A percentile compares a stretch with the other conserved stretches of the same genome.
These are phyloP conservation scores for Marchantia polymorpha DNA, from an alignment of 225 moss, liverwort and hornwort species.

Conservation along the genomic window DNA sequence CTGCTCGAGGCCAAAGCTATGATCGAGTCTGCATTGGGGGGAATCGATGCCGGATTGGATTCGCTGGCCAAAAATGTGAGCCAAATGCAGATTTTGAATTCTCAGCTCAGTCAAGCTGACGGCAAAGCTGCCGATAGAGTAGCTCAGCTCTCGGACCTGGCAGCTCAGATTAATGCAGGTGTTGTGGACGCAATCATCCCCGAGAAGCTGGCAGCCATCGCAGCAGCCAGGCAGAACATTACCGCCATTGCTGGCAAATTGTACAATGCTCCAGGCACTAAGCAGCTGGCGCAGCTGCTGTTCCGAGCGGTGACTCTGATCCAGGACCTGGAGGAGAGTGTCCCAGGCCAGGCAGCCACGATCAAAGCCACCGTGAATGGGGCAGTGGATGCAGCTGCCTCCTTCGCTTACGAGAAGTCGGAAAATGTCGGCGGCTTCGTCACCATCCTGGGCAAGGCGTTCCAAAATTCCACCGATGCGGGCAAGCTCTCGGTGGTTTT, in stretches of 20 bases:
- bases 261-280: slow-evolving; percentile 14
- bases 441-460: slow-evolving; percentile 21
- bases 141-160: slow-evolving; percentile 3
- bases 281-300: slow-evolving; percentile 18
- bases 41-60: slow-evolving; percentile 23
- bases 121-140: slow-evolving; percentile 19
- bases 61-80: slow-evolving; percentile 21
- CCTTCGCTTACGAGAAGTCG: slow-evolving; percentile 21
- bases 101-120: slow-evolving; percentile 32
- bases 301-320: slow-evolving; percentile 30
- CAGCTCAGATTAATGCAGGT: neutral
- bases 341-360: slow-evolving; percentile 24
- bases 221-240: slow-evolving; percentile 20
- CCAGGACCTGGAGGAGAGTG: slow-evolving; percentile 27
- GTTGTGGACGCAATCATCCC: slow-evolving; percentile 12
- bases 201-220: slow-evolving; percentile 15
- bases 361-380: slow-evolving; percentile 24
- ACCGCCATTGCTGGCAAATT: slow-evolving; percentile 25
- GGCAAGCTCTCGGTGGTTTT: slow-evolving; percentile 28
- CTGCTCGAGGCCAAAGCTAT: slow-evolving; percentile 9
- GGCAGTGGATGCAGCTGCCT: slow-evolving; percentile 9
- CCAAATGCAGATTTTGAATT: slow-evolving; percentile 30
- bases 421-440: slow-evolving; percentile 13
- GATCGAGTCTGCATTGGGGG: slow-evolving; percentile 17
- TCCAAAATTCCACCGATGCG: slow-evolving; percentile 12